Evolutionary conservation across 2,329 filamentous ascomycete species (phyloP), one percentile per base, ranked within the genome.

Genomic region (Plenodomus biglobosus): DNA sequence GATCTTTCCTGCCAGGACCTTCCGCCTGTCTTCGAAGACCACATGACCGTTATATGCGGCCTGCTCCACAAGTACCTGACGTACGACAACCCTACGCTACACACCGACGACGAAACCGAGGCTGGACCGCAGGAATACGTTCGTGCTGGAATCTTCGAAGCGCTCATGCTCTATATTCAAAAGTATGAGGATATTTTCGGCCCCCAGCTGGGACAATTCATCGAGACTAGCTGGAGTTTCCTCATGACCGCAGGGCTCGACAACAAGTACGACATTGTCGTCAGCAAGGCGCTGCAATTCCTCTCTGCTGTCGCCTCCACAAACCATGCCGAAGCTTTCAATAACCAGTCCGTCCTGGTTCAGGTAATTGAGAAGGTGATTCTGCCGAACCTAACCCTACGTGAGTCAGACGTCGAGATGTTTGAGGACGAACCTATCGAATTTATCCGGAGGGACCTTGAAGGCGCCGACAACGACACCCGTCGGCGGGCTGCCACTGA

Each of bases 391-490:
- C 84, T 99, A 49, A 87, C 88, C 15, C 77, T 99, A 51, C 85
- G 95, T 58, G 94, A 96, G 65, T 94, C 92, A 0, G 95, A 99
- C 58, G 82, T 96, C 45, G 94, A 99, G 71, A 81, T 96, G 58
- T 97, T 99, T 62, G 94, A 99, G 69, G 95, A 99, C 68, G 95
- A 99, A 76, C 94, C 94, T 0, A 99, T 99, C 58, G 94, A 99
- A 72, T 99, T 95, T 69, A 99, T 99, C 66, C 84, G 94, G 55
- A 84, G 91, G 64, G 94, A 99, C 72, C 78, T 99, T 40, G 94
- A 99, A 71, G 94, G 94, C 6, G 96, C 94, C 1, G 94, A 99
- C 72, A 95, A 88, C 45, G 94, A 97, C 69, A 99, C 94, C 1
- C 82, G 94, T 65, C 82, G 94, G 59, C 83, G 94, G 64, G 92